A percentile compares a stretch with the other conserved stretches of the same genome.
phyloP scores from a whole-genome alignment of 257 asterid genomes.

The Cruciata laevipes region DNA sequence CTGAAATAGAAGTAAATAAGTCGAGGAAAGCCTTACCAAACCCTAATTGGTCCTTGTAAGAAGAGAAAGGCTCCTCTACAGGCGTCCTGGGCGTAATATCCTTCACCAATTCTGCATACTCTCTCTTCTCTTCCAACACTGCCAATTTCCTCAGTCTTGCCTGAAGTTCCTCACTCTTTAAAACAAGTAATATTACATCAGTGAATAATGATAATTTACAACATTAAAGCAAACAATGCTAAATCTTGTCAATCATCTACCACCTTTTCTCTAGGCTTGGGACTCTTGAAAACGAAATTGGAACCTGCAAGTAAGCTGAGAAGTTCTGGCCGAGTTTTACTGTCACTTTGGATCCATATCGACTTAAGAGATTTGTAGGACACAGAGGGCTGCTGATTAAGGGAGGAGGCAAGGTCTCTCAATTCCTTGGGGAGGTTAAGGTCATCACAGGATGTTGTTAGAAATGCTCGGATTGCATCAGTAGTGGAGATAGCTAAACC shows the following conservation, averaged over 20 bases:
- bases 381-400: constrained; percentile 33
- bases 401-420: constrained; percentile 50
- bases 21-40: constrained; percentile 42
- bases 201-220: neutral
- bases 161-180: constrained; percentile 68
- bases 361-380: constrained; percentile 56
- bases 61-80: constrained; percentile 82
- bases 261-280: constrained; percentile 82
- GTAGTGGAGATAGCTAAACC: constrained; percentile 51
- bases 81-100: constrained; percentile 67
- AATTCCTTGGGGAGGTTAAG: constrained; percentile 44
- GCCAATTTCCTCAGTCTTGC: constrained; percentile 63
- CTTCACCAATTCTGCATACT: constrained; percentile 75
- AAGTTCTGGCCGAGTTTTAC: constrained; percentile 40
- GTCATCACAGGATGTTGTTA: constrained; percentile 39
- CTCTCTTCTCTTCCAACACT: constrained; percentile 76
- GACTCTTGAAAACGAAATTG: constrained; percentile 53
- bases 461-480: constrained; percentile 48
- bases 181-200: neutral
- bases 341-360: constrained; percentile 55
- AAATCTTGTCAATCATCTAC: neutral
- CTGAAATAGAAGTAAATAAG: neutral
- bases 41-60: constrained; percentile 94
- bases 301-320: constrained; percentile 42
- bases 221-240: neutral